Evolutionary conservation across 2,329 filamentous ascomycete genomes (phyloP).

Genomic region (Gnomoniopsis smithogilvyi): DNA sequence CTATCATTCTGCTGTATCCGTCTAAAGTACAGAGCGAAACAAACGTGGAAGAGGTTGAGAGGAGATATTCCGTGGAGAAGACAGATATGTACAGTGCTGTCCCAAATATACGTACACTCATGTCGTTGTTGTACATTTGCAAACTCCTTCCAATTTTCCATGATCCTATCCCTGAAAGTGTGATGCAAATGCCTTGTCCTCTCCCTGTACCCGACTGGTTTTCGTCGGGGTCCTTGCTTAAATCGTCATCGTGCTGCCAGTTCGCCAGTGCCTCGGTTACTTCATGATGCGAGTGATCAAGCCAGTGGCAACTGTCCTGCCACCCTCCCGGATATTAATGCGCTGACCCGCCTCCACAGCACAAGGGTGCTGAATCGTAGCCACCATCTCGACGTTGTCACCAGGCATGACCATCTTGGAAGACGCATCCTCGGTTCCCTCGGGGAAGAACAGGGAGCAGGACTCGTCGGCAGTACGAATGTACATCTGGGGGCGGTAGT

Average conservation of each 20-base stretch:
- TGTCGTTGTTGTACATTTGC: slow-evolving; percentile 25
- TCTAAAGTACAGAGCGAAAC: slow-evolving; percentile 28
- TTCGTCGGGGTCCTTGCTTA: background rate
- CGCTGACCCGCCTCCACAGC: slow-evolving; percentile 90
- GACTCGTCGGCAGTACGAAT: slow-evolving; percentile 86
- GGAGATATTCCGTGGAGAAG: slow-evolving; percentile 23
- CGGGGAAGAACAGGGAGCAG: slow-evolving; percentile 80
- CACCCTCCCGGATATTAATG: slow-evolving; percentile 98
- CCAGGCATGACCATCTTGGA: slow-evolving; percentile 93
- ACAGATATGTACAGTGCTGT: slow-evolving; percentile 21
- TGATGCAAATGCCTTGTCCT: slow-evolving; percentile 19
- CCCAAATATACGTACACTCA: slow-evolving; percentile 20
- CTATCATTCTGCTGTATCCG: slow-evolving; percentile 19
- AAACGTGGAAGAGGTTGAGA: slow-evolving; percentile 23
- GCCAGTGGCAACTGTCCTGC: slow-evolving; percentile 82
- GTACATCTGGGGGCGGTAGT: slow-evolving; percentile 97
- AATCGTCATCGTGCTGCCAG: background rate
- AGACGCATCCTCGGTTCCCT: slow-evolving; percentile 68
- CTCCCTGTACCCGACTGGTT: slow-evolving; percentile 12
- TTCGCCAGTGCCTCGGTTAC: slow-evolving; percentile 33
- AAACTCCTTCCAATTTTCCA: slow-evolving; percentile 10
- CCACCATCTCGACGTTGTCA: slow-evolving; percentile 98
- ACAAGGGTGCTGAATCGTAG: slow-evolving; percentile 78
- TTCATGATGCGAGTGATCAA: slow-evolving; percentile 71
- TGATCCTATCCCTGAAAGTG: slow-evolving; percentile 12